A percentile compares a stretch with the other conserved stretches of the same genome.
These are phyloP conservation scores for Kodamaea suecica DNA, from an alignment of 1,139 yeast genomes.

Conservation along the genomic window DNA sequence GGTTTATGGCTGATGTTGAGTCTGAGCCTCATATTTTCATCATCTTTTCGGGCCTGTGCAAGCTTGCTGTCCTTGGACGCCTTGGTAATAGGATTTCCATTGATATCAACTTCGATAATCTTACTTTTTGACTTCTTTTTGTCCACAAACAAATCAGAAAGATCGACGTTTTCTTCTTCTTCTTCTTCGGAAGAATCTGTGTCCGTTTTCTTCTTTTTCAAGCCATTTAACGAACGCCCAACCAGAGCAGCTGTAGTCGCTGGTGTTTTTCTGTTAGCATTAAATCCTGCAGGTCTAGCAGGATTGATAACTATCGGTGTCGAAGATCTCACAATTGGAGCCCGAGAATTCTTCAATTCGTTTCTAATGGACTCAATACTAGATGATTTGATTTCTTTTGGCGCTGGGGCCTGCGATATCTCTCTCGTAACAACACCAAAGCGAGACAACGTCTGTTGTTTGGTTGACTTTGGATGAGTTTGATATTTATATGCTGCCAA, in stretches of 20 bases:
- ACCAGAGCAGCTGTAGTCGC: constrained; percentile 17
- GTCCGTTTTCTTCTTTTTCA: constrained; percentile 29
- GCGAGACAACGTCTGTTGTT: constrained; percentile 49
- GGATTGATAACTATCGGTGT: constrained; percentile 41
- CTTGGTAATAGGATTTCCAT: constrained; percentile 32
- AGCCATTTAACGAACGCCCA: constrained; percentile 37
- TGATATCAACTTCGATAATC: constrained; percentile 37
- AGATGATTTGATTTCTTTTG: constrained; percentile 32
- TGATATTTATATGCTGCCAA: constrained; percentile 27
- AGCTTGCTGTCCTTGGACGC: constrained; percentile 11
- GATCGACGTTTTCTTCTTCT: constrained; percentile 36
- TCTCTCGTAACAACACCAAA: constrained; percentile 42
- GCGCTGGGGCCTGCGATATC: constrained; percentile 42
- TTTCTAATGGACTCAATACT: constrained; percentile 41
- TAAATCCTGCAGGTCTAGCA: constrained; percentile 80
- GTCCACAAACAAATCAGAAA: constrained; percentile 42
- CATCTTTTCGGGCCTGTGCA: constrained; percentile 55
- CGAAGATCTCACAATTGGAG: constrained; percentile 15
- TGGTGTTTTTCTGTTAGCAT: constrained; percentile 31
- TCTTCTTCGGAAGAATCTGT: constrained; percentile 33
- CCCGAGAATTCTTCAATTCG: constrained; percentile 31
- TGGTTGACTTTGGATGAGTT: constrained; percentile 23
- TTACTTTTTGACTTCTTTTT: constrained; percentile 32
- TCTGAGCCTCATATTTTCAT: constrained; percentile 75
- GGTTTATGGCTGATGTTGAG: constrained; percentile 77